Percentiles rank a stretch among this genome's conserved stretches.
These are phyloP conservation scores for Fraxinus angustifolia DNA, from an alignment of 305 asterid species.

Conservation along the genomic window DNA sequence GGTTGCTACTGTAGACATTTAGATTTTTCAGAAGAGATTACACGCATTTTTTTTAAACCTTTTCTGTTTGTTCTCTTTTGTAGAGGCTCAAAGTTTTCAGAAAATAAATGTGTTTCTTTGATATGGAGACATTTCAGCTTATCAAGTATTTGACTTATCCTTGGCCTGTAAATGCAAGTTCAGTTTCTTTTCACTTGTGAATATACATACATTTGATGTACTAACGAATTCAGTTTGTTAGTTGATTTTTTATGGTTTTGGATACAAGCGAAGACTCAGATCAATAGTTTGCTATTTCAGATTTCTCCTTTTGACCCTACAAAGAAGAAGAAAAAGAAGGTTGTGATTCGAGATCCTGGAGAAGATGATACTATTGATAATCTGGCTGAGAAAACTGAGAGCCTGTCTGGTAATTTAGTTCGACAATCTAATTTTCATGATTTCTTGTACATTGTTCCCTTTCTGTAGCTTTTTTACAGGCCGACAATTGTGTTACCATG, in stretches of 20 bases:
- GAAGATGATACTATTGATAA: conserved; percentile 27
- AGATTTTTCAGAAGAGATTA: too few relatives aligned
- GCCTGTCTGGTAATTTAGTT: conserved; percentile 25
- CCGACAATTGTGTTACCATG: background rate
- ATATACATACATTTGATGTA: background rate
- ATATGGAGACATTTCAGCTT: background rate
- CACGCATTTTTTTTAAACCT: too few relatives aligned
- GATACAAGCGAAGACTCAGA: too few relatives aligned
- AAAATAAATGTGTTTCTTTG: background rate
- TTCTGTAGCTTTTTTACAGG: background rate
- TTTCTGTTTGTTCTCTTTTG: too few relatives aligned
- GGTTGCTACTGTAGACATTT: too few relatives aligned
- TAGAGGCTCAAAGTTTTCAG: too few relatives aligned
- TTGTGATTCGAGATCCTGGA: conserved; percentile 34
- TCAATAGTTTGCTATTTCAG: conserved; percentile 11
- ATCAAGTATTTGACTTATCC: background rate
- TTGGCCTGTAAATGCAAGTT: conserved; percentile 25
- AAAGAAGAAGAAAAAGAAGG: conserved; percentile 49
- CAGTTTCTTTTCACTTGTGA: conserved; percentile 2
- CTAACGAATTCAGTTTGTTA: background rate
- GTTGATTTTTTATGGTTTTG: too few relatives aligned
- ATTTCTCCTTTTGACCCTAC: conserved; percentile 44
- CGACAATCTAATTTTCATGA: background rate
- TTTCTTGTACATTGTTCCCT: background rate
- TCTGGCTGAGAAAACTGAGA: conserved; percentile 38